Evolutionary conservation across 805 yeast species (phyloP).

Genomic region (Cyberlindnera veronae): DNA sequence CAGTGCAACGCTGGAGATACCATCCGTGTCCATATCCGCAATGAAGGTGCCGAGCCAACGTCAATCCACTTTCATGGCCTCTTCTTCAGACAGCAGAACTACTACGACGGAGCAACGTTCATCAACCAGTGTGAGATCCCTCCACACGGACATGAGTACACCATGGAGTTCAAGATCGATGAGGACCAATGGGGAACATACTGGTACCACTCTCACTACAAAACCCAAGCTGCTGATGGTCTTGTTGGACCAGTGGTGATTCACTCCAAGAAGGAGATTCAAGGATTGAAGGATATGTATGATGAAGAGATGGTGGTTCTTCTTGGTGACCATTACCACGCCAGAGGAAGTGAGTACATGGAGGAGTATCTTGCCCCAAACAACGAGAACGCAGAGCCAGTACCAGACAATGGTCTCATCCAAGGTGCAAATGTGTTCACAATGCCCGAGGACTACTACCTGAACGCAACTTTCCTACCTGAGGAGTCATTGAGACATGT

Average conservation of each 20-base stretch:
- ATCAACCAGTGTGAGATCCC: constrained; percentile 48
- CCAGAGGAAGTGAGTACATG: constrained; percentile 23
- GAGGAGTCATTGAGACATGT: constrained; percentile 22
- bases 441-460: constrained; percentile 25
- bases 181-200: constrained; percentile 44
- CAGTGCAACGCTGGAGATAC: constrained; percentile 44
- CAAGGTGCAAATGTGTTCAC: constrained; percentile 36
- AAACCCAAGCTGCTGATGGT: constrained; percentile 47
- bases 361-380: constrained; percentile 37
- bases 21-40: constrained; percentile 39
- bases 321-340: constrained; percentile 50
- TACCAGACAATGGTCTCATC: constrained; percentile 42
- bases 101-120: constrained; percentile 49
- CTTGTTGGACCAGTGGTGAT: constrained; percentile 49
- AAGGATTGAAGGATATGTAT: constrained; percentile 32
- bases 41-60: constrained; percentile 37
- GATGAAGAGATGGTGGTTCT: constrained; percentile 47
- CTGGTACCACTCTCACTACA: constrained; percentile 56
- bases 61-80: constrained; percentile 54
- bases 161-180: constrained; percentile 39
- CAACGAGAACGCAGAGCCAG: constrained; percentile 47
- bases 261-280: constrained; percentile 34
- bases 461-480: constrained; percentile 18
- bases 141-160: constrained; percentile 33
- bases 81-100: constrained; percentile 40